These are phyloP conservation scores for Penicillium verhagenii DNA, from an alignment of 495 filamentous ascomycete species.

Conservation along the genomic window DNA sequence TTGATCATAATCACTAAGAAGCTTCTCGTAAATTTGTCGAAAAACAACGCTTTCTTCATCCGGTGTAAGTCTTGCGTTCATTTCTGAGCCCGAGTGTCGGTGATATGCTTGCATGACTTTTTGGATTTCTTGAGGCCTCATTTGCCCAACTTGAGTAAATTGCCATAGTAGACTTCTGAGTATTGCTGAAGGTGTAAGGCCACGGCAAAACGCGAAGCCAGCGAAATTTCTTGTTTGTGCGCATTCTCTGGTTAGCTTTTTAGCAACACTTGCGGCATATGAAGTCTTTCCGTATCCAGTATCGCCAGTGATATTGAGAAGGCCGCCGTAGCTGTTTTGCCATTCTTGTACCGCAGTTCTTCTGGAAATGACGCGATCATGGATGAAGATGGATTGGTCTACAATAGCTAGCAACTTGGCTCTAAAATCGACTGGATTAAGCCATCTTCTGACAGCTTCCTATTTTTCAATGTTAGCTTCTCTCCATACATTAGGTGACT, in stretches of 20 bases:
- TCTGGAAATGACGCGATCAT: not conserved
- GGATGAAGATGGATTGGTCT: not conserved
- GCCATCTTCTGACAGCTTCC: not conserved
- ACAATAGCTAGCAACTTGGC: not conserved
- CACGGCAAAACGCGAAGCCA: not conserved
- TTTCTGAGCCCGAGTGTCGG: not conserved
- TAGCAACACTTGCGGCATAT: not conserved
- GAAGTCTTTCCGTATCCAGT: not conserved
- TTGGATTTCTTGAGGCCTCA: not conserved
- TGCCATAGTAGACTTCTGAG: not conserved
- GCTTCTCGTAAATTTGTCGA: not conserved
- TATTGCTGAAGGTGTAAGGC: not conserved
- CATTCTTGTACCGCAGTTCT: not conserved
- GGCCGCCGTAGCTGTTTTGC: not conserved
- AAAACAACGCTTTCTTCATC: not conserved
- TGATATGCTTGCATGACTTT: not conserved
- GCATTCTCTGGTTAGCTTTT: not conserved
- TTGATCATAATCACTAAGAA: not conserved
- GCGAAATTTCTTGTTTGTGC: not conserved
- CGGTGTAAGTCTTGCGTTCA: not conserved
- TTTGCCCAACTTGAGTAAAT: not conserved
- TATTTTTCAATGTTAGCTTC: not conserved
- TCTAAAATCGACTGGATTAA: not conserved
- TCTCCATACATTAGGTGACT: not conserved
- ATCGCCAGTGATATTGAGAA: not conserved